Base-by-base conservation (phyloP, 345 rosid species). In the Kernera saxatilis region DNA sequence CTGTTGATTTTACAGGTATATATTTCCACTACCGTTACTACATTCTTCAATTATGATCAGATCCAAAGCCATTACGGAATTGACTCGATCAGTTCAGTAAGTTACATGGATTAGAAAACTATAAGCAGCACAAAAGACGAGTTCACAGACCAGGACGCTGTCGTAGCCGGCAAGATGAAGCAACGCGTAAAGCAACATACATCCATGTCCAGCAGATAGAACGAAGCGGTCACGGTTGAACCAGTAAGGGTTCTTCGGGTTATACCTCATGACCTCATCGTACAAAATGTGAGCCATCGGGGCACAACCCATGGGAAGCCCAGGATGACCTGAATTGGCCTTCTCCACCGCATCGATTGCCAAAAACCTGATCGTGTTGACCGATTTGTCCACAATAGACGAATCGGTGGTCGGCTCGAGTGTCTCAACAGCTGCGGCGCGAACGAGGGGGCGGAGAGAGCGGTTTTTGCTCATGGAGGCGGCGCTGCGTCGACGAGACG, bases 181-280 rank as follows among this genome's bases (percentile, higher is more conserved):
- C 73, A 94, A 82, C 49, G 98, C 90, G 75, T 94, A 94, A 64
- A 89, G 98, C 60, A 94, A 68, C 99, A 94, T 94, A 48, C 99
- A 94, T 2, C 99, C 99, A 52, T 94, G 99, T 0, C 99, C 99
- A 50, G 99, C 99, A 27, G 98, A 91, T 75, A 94, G 64, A 22
- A 94, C 89, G 66, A 95, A 95, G 5, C 99, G 89, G 61, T 95
- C 99, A 36, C 99, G 90, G 75, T 95, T 95, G 71, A 95, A 95
- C 99, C 99, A 95, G 64, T 92, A 90, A 1, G 99, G 99, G 44
- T 95, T 95, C 87, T 92, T 92, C 0, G 98, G 99, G 77, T 95
- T 95, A 48, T 89, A 95, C 73, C 86, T 88, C 99, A 95, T 95
- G n/a, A 92, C 74, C 79, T 95, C 99, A 54, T 95, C 99, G 71